phyloP scores from a whole-genome alignment of 495 filamentous ascomycete species.

The Aspergillus baeticus region DNA sequence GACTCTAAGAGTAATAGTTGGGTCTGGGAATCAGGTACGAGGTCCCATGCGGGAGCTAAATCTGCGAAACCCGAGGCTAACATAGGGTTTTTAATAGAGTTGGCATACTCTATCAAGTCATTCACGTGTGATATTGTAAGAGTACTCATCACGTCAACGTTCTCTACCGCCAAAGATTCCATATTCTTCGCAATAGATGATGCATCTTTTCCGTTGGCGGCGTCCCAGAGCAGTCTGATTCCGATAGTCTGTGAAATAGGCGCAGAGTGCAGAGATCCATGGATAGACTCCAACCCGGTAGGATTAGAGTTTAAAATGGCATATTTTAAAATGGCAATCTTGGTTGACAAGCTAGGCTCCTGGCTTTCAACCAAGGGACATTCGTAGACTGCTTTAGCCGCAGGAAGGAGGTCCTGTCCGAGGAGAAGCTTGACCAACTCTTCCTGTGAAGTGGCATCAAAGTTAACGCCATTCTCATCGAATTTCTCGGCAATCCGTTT shows the following conservation, averaged over 20 bases:
- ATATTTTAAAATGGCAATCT: conserved; percentile 50
- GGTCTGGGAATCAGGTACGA: conserved; percentile 63
- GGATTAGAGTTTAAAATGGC: conserved; percentile 58
- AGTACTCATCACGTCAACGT: conserved; percentile 33
- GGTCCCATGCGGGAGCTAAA: conserved; percentile 59
- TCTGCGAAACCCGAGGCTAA: conserved; percentile 69
- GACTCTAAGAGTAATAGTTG: conserved; percentile 75
- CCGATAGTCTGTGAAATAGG: conserved; percentile 60
- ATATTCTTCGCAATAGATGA: conserved; percentile 66
- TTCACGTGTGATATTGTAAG: conserved; percentile 76
- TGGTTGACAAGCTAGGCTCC: conserved; percentile 45
- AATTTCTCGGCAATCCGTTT: conserved; percentile 26
- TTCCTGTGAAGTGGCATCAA: conserved; percentile 39
- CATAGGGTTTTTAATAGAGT: conserved; percentile 64
- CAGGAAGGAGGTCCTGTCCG: conserved; percentile 33
- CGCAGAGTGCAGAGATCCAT: conserved; percentile 54
- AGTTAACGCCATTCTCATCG: conserved; percentile 29
- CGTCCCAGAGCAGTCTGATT: conserved; percentile 73
- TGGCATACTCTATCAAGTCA: conserved; percentile 69
- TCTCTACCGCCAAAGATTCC: conserved; percentile 49
- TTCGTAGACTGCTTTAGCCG: conserved; percentile 51
- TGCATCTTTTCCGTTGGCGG: conserved; percentile 65
- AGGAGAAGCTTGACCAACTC: conserved; percentile 37
- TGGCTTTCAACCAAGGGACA: conserved; percentile 46
- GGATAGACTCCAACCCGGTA: conserved; percentile 63